Evolutionary conservation across 176 grass and related monocot species (phyloP).

Genomic region (Cocos nucifera): DNA sequence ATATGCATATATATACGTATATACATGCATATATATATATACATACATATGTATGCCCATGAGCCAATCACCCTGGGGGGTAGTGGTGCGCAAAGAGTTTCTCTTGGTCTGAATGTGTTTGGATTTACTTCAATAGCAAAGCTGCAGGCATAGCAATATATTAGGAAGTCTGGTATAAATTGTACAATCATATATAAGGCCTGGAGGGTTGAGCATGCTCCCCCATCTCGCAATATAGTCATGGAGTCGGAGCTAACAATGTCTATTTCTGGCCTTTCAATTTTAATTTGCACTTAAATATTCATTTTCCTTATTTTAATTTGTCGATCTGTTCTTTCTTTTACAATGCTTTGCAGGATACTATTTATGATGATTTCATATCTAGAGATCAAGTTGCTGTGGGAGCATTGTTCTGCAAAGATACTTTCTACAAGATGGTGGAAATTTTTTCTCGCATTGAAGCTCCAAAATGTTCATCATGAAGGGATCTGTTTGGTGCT

Average conservation of each 20-base stretch:
- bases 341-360: conserved; percentile 30
- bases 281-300: too few relatives aligned
- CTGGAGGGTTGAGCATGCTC: conserved; percentile 55
- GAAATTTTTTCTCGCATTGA: conserved; percentile 39
- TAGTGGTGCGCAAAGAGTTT: too few relatives aligned
- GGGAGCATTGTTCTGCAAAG: conserved; percentile 41
- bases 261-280: background rate
- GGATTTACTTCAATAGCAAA: conserved; percentile 60
- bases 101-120: conserved; percentile 37
- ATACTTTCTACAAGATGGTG: conserved; percentile 54
- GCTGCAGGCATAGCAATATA: conserved; percentile 55
- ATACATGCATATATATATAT: too few relatives aligned
- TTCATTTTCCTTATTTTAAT: too few relatives aligned
- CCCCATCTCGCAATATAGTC: conserved; percentile 36
- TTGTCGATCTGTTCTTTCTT: background rate
- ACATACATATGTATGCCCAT: too few relatives aligned
- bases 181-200: conserved; percentile 51
- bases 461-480: conserved; percentile 24
- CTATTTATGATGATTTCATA: conserved; percentile 53
- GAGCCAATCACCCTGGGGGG: too few relatives aligned
- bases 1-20: too few relatives aligned
- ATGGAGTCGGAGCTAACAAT: conserved; percentile 38
- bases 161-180: conserved; percentile 50
- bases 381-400: conserved; percentile 48
- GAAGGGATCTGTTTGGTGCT: conserved; percentile 33